Conservation (phyloP, 495 filamentous ascomycete species). For the Choiromyces venosus region DNA sequence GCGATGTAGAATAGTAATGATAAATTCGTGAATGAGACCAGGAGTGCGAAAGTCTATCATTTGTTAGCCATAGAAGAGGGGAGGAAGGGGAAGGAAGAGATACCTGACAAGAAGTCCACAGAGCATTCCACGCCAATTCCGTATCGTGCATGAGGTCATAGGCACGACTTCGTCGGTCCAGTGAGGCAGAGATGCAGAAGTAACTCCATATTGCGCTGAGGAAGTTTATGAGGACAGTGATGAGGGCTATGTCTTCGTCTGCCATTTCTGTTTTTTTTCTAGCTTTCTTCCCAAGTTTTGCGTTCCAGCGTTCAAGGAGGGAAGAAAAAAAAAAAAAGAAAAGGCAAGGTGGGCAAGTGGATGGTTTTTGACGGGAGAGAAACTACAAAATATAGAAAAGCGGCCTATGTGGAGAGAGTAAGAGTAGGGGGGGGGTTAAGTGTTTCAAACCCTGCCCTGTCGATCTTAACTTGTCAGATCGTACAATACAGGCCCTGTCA, state of each 20-base stretch:
- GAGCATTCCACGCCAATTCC: slow-evolving; percentile 36
- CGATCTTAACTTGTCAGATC: not conserved
- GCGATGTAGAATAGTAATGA: slow-evolving; percentile 24
- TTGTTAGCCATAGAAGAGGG: not conserved
- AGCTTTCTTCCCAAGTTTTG: not conserved
- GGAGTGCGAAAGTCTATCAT: slow-evolving; percentile 35
- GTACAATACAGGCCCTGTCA: not conserved
- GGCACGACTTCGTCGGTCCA: slow-evolving; percentile 25
- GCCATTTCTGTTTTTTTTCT: not conserved
- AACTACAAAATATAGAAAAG: too few species aligned
- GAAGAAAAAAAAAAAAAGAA: too few species aligned
- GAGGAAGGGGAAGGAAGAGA: not conserved
- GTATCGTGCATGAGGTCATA: slow-evolving; percentile 35
- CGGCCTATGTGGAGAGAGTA: not conserved
- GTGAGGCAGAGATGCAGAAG: slow-evolving; percentile 37
- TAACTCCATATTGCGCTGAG: slow-evolving; percentile 39
- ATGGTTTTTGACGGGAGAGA: not conserved
- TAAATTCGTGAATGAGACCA: slow-evolving; percentile 36
- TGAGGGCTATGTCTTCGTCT: slow-evolving; percentile 35
- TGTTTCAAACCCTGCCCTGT: not conserved
- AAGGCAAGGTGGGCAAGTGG: not conserved
- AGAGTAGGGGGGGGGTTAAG: not conserved
- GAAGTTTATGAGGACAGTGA: slow-evolving; percentile 35
- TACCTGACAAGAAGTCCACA: slow-evolving; percentile 39
- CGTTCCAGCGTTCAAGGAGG: not conserved